These are phyloP conservation scores for Leccinum disarticulatum DNA, from an alignment of 768 basidiomycete genomes.

Conservation along the genomic window DNA sequence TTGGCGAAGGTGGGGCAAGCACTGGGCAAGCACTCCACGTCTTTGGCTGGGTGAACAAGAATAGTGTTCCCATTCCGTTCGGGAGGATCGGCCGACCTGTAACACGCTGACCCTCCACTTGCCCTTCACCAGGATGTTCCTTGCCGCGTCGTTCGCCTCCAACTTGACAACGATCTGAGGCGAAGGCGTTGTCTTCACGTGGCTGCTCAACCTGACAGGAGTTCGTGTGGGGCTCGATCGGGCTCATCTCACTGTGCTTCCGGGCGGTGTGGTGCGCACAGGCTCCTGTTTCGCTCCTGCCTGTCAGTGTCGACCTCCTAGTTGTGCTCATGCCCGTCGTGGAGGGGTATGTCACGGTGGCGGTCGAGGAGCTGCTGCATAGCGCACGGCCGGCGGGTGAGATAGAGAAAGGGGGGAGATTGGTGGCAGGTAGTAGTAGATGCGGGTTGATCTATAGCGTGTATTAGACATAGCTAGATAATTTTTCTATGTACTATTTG, in stretches of 20 bases:
- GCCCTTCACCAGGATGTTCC: constrained; percentile 40
- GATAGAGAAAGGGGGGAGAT: constrained; percentile 4
- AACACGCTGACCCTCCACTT: not conserved
- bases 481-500: too few relatives aligned
- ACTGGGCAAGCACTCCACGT: constrained; percentile 47
- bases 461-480: too few relatives aligned
- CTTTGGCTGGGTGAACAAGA: constrained; percentile 63
- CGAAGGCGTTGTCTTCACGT: constrained; percentile 51
- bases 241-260: constrained; percentile 58
- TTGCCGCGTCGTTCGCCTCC: constrained; percentile 51
- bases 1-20: constrained; percentile 58
- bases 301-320: constrained; percentile 49
- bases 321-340: constrained; percentile 53
- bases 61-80: constrained; percentile 60
- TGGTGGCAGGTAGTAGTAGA: too few relatives aligned
- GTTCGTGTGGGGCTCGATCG: constrained; percentile 70
- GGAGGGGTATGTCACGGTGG: constrained; percentile 45
- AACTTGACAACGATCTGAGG: constrained; percentile 49
- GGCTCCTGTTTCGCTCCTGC: constrained; percentile 51
- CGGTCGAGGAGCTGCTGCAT: constrained; percentile 45
- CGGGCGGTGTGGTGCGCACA: constrained; percentile 58
- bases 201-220: constrained; percentile 64
- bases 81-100: not conserved
- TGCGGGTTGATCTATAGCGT: too few relatives aligned
- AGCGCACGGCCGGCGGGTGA: constrained; percentile 36